Evolutionary conservation across 352 stramenopile species (phyloP).

Genomic region (Phytophthora fragariae): DNA sequence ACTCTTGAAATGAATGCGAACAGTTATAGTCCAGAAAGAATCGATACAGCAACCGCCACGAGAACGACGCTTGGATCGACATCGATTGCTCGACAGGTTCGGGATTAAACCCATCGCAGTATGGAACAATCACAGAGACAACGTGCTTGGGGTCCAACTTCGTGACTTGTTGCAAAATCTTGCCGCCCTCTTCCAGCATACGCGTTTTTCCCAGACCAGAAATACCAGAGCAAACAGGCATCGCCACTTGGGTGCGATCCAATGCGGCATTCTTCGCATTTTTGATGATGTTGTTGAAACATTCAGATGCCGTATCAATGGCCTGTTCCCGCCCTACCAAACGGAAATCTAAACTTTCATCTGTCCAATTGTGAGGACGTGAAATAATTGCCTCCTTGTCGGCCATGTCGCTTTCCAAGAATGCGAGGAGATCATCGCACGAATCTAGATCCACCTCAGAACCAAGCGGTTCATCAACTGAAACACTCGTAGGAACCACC

Average conservation of each 20-base stretch:
- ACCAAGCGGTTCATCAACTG: neutral
- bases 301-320: constrained; percentile 6
- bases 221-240: constrained; percentile 47
- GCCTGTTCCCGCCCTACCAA: constrained; percentile 25
- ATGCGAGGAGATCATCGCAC: constrained; percentile 30
- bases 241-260: constrained; percentile 25
- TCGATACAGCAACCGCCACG: neutral
- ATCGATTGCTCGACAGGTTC: neutral
- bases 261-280: constrained; percentile 8
- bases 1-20: neutral
- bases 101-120: neutral
- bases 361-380: constrained; percentile 9
- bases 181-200: constrained; percentile 43
- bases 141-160: neutral
- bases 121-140: neutral
- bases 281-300: constrained; percentile 19
- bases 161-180: neutral
- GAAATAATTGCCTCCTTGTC: constrained; percentile 13
- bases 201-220: constrained; percentile 45
- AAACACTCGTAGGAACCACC: neutral
- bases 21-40: neutral
- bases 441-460: constrained; percentile 32
- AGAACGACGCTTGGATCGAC: neutral
- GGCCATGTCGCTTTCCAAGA: constrained; percentile 30
- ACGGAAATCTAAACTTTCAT: constrained; percentile 22